A percentile compares a stretch with the other conserved stretches of the same genome.
Conservation (phyloP, 257 asterid species). For the Leonotis leonurus region DNA sequence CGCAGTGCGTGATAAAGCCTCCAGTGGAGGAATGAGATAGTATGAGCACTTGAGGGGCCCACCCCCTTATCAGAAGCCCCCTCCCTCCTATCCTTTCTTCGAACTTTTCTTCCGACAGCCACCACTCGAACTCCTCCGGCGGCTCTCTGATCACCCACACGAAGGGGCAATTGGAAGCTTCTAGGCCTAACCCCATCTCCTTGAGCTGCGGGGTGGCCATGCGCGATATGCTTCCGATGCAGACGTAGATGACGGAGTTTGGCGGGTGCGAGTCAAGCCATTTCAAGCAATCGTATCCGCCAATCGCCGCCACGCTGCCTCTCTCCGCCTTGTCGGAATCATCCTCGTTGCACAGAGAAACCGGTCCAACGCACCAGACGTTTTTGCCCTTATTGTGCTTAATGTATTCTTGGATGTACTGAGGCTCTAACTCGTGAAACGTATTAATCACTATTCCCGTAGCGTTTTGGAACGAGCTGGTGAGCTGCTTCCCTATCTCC, state of each 20-base stretch:
- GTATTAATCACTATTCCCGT: conserved; percentile 23
- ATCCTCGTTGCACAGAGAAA: conserved; percentile 15
- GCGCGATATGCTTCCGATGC: conserved; percentile 48
- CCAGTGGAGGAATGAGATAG: conserved; percentile 21
- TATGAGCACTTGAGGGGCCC: conserved; percentile 30
- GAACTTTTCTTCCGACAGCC: conserved; percentile 37
- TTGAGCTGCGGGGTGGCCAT: conserved; percentile 19
- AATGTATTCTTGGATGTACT: conserved; percentile 7
- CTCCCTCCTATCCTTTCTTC: conserved; percentile 24
- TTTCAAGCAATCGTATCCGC: conserved; percentile 15
- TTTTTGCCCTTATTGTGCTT: conserved; percentile 1
- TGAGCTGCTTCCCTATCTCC: not conserved
- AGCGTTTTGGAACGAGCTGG: conserved; percentile 1
- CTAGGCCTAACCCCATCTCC: conserved; percentile 24
- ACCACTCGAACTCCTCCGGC: conserved; percentile 14
- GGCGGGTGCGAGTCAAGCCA: conserved; percentile 23
- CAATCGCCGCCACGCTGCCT: conserved; percentile 21
- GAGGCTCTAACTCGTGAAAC: conserved; percentile 22
- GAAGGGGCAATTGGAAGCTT: conserved; percentile 20
- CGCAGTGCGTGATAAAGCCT: conserved; percentile 45
- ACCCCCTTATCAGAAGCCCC: conserved; percentile 26
- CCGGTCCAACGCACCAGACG: conserved; percentile 22
- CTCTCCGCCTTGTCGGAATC: conserved; percentile 20
- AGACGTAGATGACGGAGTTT: conserved; percentile 34
- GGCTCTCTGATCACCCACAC: conserved; percentile 14